phyloP scores from a whole-genome alignment of 31 red algal species.

The Odonthalia washingtoniensis region DNA sequence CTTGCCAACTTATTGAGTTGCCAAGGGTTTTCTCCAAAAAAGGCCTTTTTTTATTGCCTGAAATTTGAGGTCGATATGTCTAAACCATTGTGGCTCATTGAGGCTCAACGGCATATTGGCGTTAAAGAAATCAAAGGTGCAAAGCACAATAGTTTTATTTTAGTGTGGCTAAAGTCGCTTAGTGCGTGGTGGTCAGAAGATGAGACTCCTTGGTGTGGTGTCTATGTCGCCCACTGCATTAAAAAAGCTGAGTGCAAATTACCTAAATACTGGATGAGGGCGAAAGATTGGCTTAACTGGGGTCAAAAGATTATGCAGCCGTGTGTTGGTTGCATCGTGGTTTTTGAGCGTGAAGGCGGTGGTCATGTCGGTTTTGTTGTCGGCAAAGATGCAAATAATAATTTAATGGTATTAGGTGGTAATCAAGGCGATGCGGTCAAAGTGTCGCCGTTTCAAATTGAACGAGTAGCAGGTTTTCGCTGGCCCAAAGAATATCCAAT shows the following conservation, averaged over 20 bases:
- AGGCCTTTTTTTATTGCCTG: too few species aligned
- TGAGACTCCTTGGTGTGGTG: background rate
- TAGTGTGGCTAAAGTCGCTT: background rate
- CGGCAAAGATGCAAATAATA: background rate
- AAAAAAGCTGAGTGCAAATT: background rate
- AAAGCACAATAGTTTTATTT: background rate
- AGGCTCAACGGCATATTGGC: background rate
- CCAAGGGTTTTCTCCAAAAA: too few species aligned
- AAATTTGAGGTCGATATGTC: too few species aligned
- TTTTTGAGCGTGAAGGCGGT: background rate
- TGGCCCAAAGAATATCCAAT: conserved; percentile 8
- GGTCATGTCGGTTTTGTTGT: conserved; percentile 6
- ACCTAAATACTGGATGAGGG: background rate
- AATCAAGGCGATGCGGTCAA: background rate
- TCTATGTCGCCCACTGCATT: background rate
- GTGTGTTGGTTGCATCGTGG: background rate
- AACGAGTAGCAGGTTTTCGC: background rate
- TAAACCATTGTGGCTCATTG: background rate
- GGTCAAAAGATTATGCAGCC: background rate
- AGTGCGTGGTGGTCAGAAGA: background rate
- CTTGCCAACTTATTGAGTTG: too few species aligned
- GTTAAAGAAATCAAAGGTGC: background rate
- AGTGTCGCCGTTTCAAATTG: background rate
- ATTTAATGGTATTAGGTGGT: background rate
- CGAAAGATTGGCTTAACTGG: background rate